Conservation (phyloP, 2,329 filamentous ascomycete genomes). For the Botrytis fabae region DNA sequence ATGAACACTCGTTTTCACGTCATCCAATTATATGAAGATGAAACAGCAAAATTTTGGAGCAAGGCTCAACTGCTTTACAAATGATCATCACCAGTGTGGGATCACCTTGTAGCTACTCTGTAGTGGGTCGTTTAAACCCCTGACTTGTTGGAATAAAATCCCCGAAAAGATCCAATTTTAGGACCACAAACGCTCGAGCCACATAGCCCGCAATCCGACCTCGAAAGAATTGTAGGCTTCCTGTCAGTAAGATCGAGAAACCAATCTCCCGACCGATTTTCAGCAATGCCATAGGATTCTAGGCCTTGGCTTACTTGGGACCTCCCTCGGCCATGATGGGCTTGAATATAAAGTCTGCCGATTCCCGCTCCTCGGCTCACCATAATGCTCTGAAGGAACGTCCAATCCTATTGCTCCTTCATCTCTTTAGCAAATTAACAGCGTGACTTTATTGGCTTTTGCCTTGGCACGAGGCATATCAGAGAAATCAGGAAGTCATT, state of each 20-base stretch:
- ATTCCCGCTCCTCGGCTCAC: constrained; percentile 5
- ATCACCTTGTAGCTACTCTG: constrained; percentile 5
- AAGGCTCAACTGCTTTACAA: constrained; percentile 8
- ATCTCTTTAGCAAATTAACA: neutral
- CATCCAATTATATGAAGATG: neutral
- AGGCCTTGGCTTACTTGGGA: neutral
- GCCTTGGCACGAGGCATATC: neutral
- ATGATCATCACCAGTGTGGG: neutral
- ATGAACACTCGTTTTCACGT: neutral
- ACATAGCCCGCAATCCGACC: neutral
- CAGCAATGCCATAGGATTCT: neutral
- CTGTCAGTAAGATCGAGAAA: neutral
- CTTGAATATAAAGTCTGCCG: constrained; percentile 6
- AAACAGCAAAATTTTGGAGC: neutral
- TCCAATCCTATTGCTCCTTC: neutral
- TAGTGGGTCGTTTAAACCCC: constrained; percentile 4
- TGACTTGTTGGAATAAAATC: constrained; percentile 8
- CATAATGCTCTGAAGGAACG: neutral
- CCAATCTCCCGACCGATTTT: constrained; percentile 17
- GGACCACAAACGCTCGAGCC: constrained; percentile 14
- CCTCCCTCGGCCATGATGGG: neutral
- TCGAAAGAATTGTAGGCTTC: neutral
- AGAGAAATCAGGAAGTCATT: neutral
- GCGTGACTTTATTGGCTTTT: neutral
- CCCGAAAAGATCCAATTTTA: constrained; percentile 14